These are phyloP conservation scores for Penicillium sp. DNA, from an alignment of 2,329 filamentous ascomycete genomes.

Conservation along the genomic window DNA sequence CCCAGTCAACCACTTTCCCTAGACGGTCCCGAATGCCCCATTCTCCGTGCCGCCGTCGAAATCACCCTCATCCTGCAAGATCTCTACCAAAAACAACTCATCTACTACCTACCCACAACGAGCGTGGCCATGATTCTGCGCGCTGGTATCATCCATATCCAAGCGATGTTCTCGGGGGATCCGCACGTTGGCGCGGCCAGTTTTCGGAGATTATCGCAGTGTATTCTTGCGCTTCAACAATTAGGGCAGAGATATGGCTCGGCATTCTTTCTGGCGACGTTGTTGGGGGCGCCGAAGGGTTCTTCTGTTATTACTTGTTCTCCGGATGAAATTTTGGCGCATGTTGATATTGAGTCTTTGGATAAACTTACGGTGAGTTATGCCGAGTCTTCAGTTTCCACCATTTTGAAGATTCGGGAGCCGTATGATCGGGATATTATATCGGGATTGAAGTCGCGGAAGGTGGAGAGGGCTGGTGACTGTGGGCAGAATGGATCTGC, in stretches of 20 bases:
- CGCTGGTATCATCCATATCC: conserved; percentile 83
- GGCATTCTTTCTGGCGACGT: conserved; percentile 12
- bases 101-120: conserved; percentile 77
- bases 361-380: conserved; percentile 14
- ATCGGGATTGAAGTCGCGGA: conserved; percentile 13
- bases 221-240: conserved; percentile 16
- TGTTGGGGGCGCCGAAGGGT: conserved; percentile 1
- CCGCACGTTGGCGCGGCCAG: conserved; percentile 2
- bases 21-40: conserved; percentile 3
- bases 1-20: conserved; percentile 9
- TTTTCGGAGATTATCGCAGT: conserved; percentile 11
- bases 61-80: conserved; percentile 76
- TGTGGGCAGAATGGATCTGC: neutral
- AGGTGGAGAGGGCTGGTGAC: conserved; percentile 1
- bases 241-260: conserved; percentile 11
- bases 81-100: conserved; percentile 70
- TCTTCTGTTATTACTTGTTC: conserved; percentile 3
- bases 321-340: conserved; percentile 11
- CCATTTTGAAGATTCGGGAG: conserved; percentile 19
- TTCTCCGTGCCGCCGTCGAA: conserved; percentile 66
- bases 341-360: conserved; percentile 19
- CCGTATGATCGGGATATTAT: conserved; percentile 23
- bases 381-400: neutral
- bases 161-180: conserved; percentile 64
- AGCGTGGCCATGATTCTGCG: conserved; percentile 83